These are phyloP conservation scores for Erodium maritimum DNA, from an alignment of 345 rosid species.

Conservation along the genomic window DNA sequence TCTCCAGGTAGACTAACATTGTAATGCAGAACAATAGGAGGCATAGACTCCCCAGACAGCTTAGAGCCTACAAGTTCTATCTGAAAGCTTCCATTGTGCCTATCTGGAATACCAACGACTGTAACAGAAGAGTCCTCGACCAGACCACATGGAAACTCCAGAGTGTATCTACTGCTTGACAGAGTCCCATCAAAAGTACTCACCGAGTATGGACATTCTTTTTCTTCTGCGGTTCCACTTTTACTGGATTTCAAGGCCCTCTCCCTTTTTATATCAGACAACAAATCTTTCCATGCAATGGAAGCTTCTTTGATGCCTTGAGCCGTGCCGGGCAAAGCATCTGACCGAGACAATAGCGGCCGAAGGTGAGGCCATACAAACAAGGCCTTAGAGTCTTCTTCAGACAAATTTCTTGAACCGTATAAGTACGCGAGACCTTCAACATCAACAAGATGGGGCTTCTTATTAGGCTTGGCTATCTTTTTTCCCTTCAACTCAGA, in stretches of 20 bases:
- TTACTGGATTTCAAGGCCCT: slow-evolving; percentile 16
- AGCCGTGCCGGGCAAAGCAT: slow-evolving; percentile 63
- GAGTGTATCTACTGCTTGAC: slow-evolving; percentile 23
- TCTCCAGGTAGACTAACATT: slow-evolving; percentile 50
- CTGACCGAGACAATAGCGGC: slow-evolving; percentile 48
- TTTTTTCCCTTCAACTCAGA: no score
- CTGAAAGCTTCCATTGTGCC: slow-evolving; percentile 37
- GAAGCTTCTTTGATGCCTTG: slow-evolving; percentile 79
- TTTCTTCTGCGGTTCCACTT: slow-evolving; percentile 11
- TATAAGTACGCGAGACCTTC: slow-evolving; percentile 53
- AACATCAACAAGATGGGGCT: slow-evolving; percentile 29
- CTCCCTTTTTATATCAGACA: slow-evolving; percentile 22
- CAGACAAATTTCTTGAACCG: slow-evolving; percentile 30
- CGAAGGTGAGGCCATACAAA: slow-evolving; percentile 65
- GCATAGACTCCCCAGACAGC: slow-evolving; percentile 26
- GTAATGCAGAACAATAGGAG: slow-evolving; percentile 49
- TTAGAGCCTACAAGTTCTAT: slow-evolving; percentile 46
- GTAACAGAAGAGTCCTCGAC: slow-evolving; percentile 68
- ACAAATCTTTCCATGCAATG: slow-evolving; percentile 43
- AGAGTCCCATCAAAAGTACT: slow-evolving; percentile 17
- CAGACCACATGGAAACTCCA: slow-evolving; percentile 73
- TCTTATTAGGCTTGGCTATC: no score
- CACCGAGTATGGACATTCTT: slow-evolving; percentile 47
- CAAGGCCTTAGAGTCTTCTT: slow-evolving; percentile 30
- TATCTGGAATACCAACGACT: slow-evolving; percentile 61